phyloP scores from a whole-genome alignment of 2,329 filamentous ascomycete species.

The Claviceps purpurea region DNA sequence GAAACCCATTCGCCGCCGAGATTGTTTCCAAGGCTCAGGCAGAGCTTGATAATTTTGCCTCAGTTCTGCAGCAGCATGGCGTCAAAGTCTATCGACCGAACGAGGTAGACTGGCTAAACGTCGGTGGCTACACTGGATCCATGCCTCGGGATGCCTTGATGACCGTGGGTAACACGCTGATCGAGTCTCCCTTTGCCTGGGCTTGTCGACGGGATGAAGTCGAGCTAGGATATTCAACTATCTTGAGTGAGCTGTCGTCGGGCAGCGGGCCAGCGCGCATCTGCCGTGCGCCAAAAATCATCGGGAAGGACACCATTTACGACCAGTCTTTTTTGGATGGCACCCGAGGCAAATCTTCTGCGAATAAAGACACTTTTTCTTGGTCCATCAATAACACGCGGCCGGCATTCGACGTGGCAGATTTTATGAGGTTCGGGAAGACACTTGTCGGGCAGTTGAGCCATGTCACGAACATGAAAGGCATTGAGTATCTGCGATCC shows the following conservation, averaged over 20 bases:
- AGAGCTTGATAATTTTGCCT: slow-evolving; percentile 14
- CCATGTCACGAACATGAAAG: slow-evolving; percentile 19
- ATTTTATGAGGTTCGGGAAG: slow-evolving; percentile 21
- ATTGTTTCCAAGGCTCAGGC: slow-evolving; percentile 11
- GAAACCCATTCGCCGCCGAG: slow-evolving; percentile 11
- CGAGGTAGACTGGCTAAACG: slow-evolving; percentile 12
- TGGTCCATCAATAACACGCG: slow-evolving; percentile 21
- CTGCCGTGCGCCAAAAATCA: slow-evolving; percentile 6
- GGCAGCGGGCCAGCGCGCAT: slow-evolving; percentile 3
- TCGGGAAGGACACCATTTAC: slow-evolving; percentile 12
- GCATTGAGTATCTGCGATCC: slow-evolving; percentile 16
- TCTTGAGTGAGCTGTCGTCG: slow-evolving; percentile 2
- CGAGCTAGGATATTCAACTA: slow-evolving; percentile 8
- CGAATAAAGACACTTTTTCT: background rate
- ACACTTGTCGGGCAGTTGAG: slow-evolving; percentile 18
- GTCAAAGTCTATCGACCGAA: slow-evolving; percentile 14
- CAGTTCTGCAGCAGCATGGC: slow-evolving; percentile 11
- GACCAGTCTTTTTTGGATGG: slow-evolving; percentile 4
- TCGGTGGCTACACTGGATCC: slow-evolving; percentile 18
- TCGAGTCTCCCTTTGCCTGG: slow-evolving; percentile 20
- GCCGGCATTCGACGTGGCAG: slow-evolving; percentile 20
- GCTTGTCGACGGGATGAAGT: slow-evolving; percentile 14
- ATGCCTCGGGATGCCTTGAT: slow-evolving; percentile 21
- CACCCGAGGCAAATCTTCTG: background rate
- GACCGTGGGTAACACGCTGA: slow-evolving; percentile 17